phyloP scores from a whole-genome alignment of 805 yeast species.

The Helenozyma baotianmanensis region DNA sequence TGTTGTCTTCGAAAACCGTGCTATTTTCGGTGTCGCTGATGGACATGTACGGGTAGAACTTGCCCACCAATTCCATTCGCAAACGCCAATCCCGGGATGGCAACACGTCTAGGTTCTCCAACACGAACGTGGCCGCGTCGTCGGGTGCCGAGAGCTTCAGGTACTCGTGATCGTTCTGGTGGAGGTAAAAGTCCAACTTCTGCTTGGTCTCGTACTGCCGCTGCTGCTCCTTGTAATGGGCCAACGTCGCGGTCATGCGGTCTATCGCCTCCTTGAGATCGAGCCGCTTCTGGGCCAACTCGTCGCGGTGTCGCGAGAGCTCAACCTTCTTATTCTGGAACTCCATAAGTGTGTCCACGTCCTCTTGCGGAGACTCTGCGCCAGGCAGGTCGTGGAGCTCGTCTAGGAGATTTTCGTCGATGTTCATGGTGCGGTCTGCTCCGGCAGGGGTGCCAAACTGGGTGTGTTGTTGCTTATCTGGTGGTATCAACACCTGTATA shows the following conservation, averaged over 20 bases:
- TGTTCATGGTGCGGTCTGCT: constrained; percentile 2
- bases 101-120: constrained; percentile 26
- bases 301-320: constrained; percentile 9
- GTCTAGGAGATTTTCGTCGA: constrained; percentile 3
- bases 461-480: no score
- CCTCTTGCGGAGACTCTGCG: constrained; percentile 4
- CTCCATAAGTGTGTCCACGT: constrained; percentile 8
- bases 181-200: constrained; percentile 14
- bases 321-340: constrained; percentile 12
- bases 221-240: constrained; percentile 11
- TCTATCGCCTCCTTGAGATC: constrained; percentile 9
- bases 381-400: constrained; percentile 3
- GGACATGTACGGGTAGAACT: constrained; percentile 24
- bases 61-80: constrained; percentile 21
- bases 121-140: constrained; percentile 11
- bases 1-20: constrained; percentile 1
- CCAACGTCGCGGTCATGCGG: constrained; percentile 4
- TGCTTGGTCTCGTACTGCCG: constrained; percentile 11
- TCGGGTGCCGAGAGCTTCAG: constrained; percentile 8
- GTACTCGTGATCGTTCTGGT: constrained; percentile 13
- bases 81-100: constrained; percentile 33
- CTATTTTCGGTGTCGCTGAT: constrained; percentile 5
- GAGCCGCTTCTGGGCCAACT: constrained; percentile 4
- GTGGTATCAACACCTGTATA: no score
- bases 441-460: no score